Percentiles rank a stretch among this genome's conserved stretches.
These are phyloP conservation scores for Forsythia viridissima DNA, from an alignment of 257 asterid genomes.

Conservation along the genomic window DNA sequence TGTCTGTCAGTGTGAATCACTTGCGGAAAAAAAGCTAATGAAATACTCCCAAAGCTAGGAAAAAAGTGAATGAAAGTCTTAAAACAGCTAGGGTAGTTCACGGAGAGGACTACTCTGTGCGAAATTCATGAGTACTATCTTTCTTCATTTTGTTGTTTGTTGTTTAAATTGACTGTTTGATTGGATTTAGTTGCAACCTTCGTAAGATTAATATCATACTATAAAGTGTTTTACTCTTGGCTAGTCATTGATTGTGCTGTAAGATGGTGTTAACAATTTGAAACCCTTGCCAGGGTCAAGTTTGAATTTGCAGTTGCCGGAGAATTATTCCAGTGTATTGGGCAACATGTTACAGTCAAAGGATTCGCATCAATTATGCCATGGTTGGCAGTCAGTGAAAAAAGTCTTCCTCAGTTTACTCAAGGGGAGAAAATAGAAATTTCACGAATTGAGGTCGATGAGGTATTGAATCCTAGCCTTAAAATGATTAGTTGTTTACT, in stretches of 20 bases:
- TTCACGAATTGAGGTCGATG: slow-evolving; percentile 64
- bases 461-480: slow-evolving; percentile 46
- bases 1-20: neutral
- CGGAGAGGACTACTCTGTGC: neutral
- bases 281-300: slow-evolving; percentile 50
- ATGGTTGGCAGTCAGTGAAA: slow-evolving; percentile 82
- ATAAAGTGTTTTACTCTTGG: slow-evolving; percentile 12
- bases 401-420: slow-evolving; percentile 67
- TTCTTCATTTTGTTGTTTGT: neutral
- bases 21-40: neutral
- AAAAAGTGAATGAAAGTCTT: neutral
- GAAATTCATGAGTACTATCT: neutral
- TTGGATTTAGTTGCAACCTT: slow-evolving; percentile 12
- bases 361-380: slow-evolving; percentile 93
- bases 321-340: slow-evolving; percentile 70
- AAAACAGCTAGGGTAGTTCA: neutral
- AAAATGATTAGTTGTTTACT: neutral
- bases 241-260: slow-evolving; percentile 12
- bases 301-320: slow-evolving; percentile 74
- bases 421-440: slow-evolving; percentile 64
- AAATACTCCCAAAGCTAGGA: neutral
- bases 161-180: slow-evolving; percentile 2
- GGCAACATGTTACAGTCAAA: slow-evolving; percentile 60
- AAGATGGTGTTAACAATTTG: slow-evolving; percentile 15
- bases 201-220: neutral